A percentile compares a stretch with the other conserved stretches of the same genome.
phyloP scores from a whole-genome alignment of 805 yeast genomes.

The Suhomyces xylopsoci region DNA sequence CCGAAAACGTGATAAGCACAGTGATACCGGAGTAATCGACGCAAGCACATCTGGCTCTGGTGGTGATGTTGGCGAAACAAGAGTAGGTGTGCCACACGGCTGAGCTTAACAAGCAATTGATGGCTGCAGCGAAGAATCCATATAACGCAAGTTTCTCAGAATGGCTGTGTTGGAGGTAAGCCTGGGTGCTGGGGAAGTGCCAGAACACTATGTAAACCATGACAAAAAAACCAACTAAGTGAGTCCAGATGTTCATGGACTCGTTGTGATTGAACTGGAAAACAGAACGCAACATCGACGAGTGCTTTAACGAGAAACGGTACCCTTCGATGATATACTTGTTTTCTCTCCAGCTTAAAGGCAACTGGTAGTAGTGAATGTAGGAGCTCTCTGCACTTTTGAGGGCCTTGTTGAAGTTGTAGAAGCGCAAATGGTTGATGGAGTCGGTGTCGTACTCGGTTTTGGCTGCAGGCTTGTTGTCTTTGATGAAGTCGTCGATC shows the following conservation, averaged over 20 bases:
- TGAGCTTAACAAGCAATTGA: conserved; percentile 76
- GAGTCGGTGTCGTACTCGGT: conserved; percentile 24
- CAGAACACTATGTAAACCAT: conserved; percentile 53
- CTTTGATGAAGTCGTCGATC: conserved; percentile 36
- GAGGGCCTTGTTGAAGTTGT: conserved; percentile 44
- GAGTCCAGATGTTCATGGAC: conserved; percentile 92
- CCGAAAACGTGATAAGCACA: conserved; percentile 81
- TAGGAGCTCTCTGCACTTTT: conserved; percentile 58
- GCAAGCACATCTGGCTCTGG: conserved; percentile 81
- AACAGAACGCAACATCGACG: conserved; percentile 57
- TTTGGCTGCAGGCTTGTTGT: conserved; percentile 28
- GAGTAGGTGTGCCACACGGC: conserved; percentile 90
- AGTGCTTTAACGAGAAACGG: conserved; percentile 68
- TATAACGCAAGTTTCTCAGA: conserved; percentile 50
- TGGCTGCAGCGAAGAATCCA: conserved; percentile 65
- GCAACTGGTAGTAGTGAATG: conserved; percentile 81
- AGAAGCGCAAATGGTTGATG: conserved; percentile 32
- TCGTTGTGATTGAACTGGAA: conserved; percentile 73
- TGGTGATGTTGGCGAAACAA: conserved; percentile 60
- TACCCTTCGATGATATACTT: conserved; percentile 81
- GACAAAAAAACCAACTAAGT: conserved; percentile 63
- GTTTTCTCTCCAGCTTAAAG: conserved; percentile 92
- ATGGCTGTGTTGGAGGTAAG: conserved; percentile 44
- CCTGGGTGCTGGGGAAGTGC: conserved; percentile 62
- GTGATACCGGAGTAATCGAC: conserved; percentile 95